Conservation (phyloP, 2,329 filamentous ascomycete species). For the Cladosporium sphaerospermum region DNA sequence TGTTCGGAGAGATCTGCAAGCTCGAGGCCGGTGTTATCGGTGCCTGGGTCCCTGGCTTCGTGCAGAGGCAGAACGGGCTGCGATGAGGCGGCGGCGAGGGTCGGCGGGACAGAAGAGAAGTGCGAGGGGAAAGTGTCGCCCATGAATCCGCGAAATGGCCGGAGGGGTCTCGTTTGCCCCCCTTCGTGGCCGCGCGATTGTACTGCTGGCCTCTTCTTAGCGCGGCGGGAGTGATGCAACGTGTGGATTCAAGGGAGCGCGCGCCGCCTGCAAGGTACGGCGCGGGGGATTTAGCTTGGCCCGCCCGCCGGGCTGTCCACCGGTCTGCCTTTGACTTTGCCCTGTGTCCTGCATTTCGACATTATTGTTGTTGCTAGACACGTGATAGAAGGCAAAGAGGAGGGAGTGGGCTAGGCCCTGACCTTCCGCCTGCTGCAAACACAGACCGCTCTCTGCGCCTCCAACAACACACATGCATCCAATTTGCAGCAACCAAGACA, state of each 20-base stretch:
- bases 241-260: neutral
- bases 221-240: neutral
- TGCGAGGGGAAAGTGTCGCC: conserved; percentile 5
- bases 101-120: conserved; percentile 1
- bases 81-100: conserved; percentile 10
- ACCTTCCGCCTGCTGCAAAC: no score
- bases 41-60: conserved; percentile 11
- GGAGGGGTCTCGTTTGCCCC: neutral
- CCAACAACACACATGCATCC: no score
- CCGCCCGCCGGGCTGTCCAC: no score
- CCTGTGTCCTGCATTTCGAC: no score
- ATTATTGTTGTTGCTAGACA: no score
- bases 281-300: neutral
- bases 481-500: no score
- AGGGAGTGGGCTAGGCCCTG: no score
- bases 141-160: neutral
- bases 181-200: neutral
- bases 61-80: conserved; percentile 19
- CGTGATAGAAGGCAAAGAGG: no score
- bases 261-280: neutral
- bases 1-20: conserved; percentile 4
- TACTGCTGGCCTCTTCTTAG: neutral
- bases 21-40: neutral
- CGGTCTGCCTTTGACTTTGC: no score
- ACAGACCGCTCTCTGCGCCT: no score